Base-by-base conservation (phyloP, 176 grass and related monocot genomes). In the Zoysia pacifica region DNA sequence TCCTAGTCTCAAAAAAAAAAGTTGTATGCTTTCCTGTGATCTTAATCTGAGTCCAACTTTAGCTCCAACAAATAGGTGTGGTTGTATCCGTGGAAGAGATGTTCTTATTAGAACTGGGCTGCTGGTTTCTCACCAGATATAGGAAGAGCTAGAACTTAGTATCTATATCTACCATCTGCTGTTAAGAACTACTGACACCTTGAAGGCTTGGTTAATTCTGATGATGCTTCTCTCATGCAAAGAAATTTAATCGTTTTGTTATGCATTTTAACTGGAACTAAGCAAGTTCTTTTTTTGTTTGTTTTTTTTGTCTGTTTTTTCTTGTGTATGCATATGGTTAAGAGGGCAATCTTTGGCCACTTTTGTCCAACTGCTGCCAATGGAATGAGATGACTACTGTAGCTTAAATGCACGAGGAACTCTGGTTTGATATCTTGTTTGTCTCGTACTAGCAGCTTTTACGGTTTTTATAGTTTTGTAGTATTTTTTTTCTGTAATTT, bases 301-400 rank as follows among this genome's bases (percentile, higher is more conserved):
- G 67, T 87, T 84, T 68, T 76, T 76, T 83, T 56, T 89, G 84
- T 86, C 87, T 94, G 91, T 75, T 83, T 91, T 79, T 87, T 93
- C 81, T 90, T 87, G 79, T 94, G 77, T 97, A 65, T 94, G 83
- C 90, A 79, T 90, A 87, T 97, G 60, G 87, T 58, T 92, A 94
- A 86, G 92, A 93, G 89, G 90, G 86, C 90, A 93, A 80, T 84
- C 72, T 94, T 86, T 85, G 85, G 87, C 81, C 87, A 81, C 90
- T 90, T 87, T 84, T 90, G 87, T 90, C 91, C 92, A 91, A 89
- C 86, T 88, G 88, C 87, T 89, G 81, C 91, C 83, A 91, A 83
- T 91, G 94, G 93, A 72, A 86, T 86, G 87, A 90, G 89, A 72
- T 43, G 87, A 82, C 87, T 89, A 90, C 86, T 86, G 70, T 92